Evolutionary conservation across 2,329 filamentous ascomycete genomes (phyloP), one percentile per base, ranked within the genome.

Genomic region (Colletotrichum cuscutae): DNA sequence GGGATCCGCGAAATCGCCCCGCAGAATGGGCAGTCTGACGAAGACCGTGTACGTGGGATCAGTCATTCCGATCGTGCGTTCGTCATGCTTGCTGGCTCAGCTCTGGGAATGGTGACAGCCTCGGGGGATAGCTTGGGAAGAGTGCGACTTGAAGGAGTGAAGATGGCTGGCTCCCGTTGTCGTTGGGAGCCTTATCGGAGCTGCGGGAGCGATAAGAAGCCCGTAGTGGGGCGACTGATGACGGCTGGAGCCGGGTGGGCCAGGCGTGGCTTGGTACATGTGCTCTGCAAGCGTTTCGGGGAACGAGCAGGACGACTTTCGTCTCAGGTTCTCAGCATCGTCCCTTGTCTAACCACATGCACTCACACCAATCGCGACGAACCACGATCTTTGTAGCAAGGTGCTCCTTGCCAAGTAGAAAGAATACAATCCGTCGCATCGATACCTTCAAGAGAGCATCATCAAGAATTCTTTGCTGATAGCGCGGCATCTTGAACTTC

Each of bases 1-100:
- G 70, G 97, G 97, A 82, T 99, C 96, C 74, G 95, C 89, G 84
- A 99, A 99, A 78, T 94, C 91, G 53, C 93, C 93, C 69, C 97
- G 90, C 46, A 93, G 90, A 79, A 98, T 97, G 28, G 97, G 97
- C n/a, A 98, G 89, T 75, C 95, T 90, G 75, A 99, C 90, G 78
- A 97, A 94, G 72, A 97, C 92, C 15, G 94, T 97, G 81, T 90
- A 92, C 46, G 82, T 86, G 56, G 88, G 87, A 66, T 90, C 87
- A 83, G 89, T 75, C 83, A 85, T 85, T 69, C 62, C 62, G 68
- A 64, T 13, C 46, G 46, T 70, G 30, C 30, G 60, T n/a, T 72
- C 66, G 46, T 70, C 72, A 73, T 75, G 65, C 66, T 69, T 68
- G 64, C 57, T 62, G 68, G 54, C 19, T 46, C 35, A 60, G 66